Evolutionary conservation across 2,329 filamentous ascomycete genomes (phyloP).

Genomic region (Colletotrichum filicis): DNA sequence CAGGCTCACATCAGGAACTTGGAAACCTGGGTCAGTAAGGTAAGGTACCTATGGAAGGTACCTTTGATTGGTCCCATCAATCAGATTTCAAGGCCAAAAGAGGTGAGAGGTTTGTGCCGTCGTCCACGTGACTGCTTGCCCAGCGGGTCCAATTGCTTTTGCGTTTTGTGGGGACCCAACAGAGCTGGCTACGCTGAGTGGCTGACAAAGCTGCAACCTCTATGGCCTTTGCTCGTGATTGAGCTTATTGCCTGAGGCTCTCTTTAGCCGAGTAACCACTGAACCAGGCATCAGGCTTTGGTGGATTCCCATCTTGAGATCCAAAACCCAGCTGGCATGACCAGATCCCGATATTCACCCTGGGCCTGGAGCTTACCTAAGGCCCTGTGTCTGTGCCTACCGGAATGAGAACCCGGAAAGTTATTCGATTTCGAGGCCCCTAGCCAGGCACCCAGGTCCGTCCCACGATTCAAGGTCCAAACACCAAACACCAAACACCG

Average conservation of each 20-base stretch:
- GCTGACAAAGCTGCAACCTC: background rate
- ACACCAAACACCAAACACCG: background rate
- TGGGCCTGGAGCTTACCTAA: background rate
- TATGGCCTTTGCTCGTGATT: background rate
- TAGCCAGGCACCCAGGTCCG: background rate
- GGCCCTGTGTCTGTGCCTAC: background rate
- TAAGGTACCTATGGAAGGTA: no score
- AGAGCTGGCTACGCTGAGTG: background rate
- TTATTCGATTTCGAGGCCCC: background rate
- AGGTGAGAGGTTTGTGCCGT: conserved; percentile 1
- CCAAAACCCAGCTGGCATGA: background rate
- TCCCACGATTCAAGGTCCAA: conserved; percentile 3
- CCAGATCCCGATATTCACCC: background rate
- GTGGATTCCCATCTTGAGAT: background rate
- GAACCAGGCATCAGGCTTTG: background rate
- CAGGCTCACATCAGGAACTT: background rate
- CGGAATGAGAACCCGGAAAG: background rate
- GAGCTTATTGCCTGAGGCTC: background rate
- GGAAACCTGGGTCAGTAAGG: background rate
- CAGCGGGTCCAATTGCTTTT: background rate
- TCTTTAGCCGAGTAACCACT: background rate
- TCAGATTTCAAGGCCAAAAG: conserved; percentile 29
- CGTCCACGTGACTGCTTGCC: conserved; percentile 27
- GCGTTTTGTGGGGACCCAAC: background rate
- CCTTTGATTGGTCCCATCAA: background rate